phyloP scores from a whole-genome alignment of 106 monocot species.

The Dendrobium officinale region DNA sequence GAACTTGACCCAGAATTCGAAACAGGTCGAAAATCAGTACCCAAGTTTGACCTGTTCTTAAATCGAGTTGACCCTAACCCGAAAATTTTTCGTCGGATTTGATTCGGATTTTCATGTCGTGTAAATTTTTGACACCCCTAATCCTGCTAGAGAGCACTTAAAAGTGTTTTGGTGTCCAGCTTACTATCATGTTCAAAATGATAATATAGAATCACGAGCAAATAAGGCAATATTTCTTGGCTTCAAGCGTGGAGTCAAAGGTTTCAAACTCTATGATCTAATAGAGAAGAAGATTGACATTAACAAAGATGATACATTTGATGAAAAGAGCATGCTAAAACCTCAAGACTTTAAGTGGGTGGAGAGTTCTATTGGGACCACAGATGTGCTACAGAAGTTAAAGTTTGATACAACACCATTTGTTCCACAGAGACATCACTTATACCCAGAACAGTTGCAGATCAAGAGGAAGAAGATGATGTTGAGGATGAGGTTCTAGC shows the following conservation, averaged over 20 bases:
- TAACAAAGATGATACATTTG: not conserved
- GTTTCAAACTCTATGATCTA: not conserved
- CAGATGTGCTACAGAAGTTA: too few relatives aligned
- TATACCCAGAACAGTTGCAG: not conserved
- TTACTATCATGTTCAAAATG: too few relatives aligned
- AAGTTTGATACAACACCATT: not conserved
- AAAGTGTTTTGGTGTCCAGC: too few relatives aligned
- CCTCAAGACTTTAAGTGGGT: not conserved
- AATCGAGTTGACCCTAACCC: too few relatives aligned
- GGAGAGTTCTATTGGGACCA: too few relatives aligned
- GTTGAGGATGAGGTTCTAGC: not conserved
- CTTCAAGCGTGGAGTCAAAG: not conserved
- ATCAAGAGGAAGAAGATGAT: not conserved
- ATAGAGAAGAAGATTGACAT: not conserved
- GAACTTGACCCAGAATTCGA: too few relatives aligned
- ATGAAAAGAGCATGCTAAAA: not conserved
- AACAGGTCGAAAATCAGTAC: too few relatives aligned
- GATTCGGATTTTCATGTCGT: too few relatives aligned
- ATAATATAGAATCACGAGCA: not conserved
- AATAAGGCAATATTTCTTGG: not conserved
- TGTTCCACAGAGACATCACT: not conserved
- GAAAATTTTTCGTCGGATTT: too few relatives aligned
- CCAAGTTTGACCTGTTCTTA: too few relatives aligned
- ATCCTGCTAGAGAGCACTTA: too few relatives aligned
- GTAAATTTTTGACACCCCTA: too few relatives aligned